A percentile compares a stretch with the other conserved stretches of the same genome.
These are phyloP conservation scores for Debaryomyces robertsiae DNA, from an alignment of 1,139 yeast species.

Conservation along the genomic window DNA sequence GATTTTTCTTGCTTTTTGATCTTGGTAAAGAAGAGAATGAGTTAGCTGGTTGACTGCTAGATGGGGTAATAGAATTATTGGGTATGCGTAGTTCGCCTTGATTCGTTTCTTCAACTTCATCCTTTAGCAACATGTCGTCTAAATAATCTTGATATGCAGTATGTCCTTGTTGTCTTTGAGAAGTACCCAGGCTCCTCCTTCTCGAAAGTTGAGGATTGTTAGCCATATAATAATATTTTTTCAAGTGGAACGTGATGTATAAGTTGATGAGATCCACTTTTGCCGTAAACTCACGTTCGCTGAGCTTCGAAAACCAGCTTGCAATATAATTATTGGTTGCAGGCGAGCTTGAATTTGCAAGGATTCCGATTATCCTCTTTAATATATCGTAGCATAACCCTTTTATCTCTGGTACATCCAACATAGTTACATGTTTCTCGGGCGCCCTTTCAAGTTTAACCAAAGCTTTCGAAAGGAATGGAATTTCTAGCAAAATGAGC, in stretches of 20 bases:
- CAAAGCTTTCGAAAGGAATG: constrained; percentile 53
- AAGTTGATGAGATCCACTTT: constrained; percentile 62
- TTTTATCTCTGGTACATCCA: constrained; percentile 54
- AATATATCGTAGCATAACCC: constrained; percentile 62
- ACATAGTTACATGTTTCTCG: constrained; percentile 25
- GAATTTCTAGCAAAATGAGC: constrained; percentile 63
- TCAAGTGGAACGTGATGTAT: constrained; percentile 65
- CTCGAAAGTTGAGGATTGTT: constrained; percentile 33
- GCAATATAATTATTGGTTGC: constrained; percentile 48
- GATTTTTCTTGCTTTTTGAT: constrained; percentile 21
- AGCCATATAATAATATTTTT: constrained; percentile 38
- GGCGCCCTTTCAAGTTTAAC: constrained; percentile 27
- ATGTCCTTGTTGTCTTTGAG: constrained; percentile 10
- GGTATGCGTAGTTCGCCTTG: not conserved
- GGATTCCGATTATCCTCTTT: constrained; percentile 65
- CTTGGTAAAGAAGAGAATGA: constrained; percentile 8
- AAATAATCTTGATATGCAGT: constrained; percentile 24
- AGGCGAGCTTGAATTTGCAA: constrained; percentile 52
- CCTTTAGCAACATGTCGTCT: constrained; percentile 19
- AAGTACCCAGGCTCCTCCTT: constrained; percentile 14
- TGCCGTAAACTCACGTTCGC: constrained; percentile 38
- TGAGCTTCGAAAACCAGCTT: constrained; percentile 58
- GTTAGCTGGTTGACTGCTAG: constrained; percentile 1
- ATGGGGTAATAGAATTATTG: constrained; percentile 10
- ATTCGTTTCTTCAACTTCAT: constrained; percentile 14